These are phyloP conservation scores for Ophiocordyceps polyrhachis-furcata DNA, from an alignment of 2,329 filamentous ascomycete species.

Conservation along the genomic window DNA sequence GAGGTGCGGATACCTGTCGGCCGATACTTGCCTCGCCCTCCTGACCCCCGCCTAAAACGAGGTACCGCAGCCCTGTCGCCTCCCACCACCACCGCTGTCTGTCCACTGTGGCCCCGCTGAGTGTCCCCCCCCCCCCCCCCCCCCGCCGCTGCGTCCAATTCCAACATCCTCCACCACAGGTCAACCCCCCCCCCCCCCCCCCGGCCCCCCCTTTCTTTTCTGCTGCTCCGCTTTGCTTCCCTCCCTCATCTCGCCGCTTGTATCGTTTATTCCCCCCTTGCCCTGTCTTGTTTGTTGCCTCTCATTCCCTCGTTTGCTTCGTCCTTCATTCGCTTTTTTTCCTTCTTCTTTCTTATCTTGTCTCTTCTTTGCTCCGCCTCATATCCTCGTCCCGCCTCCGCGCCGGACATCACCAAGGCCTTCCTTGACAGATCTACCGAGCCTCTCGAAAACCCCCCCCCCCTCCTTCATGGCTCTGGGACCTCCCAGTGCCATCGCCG, in stretches of 20 bases:
- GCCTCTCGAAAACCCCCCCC: neutral
- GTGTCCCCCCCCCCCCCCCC: neutral
- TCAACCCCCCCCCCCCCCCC: neutral
- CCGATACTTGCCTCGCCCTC: neutral
- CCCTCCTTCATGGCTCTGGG: constrained; percentile 5
- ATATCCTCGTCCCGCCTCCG: too few relatives aligned
- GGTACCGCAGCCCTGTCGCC: neutral
- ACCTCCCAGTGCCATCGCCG: constrained; percentile 5
- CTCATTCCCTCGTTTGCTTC: constrained; percentile 11
- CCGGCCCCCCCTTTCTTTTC: constrained; percentile 3
- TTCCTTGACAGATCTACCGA: neutral
- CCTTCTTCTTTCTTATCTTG: constrained; percentile 8
- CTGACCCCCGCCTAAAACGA: neutral
- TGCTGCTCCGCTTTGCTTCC: constrained; percentile 1
- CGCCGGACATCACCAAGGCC: neutral
- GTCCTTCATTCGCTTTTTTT: constrained; percentile 6
- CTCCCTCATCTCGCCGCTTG: constrained; percentile 4
- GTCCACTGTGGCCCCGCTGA: too few relatives aligned
- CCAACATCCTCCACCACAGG: neutral
- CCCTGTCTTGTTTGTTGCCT: constrained; percentile 14
- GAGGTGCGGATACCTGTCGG: too few relatives aligned
- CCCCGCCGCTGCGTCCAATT: neutral
- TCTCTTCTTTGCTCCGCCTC: constrained; percentile 2
- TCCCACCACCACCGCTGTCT: too few relatives aligned
- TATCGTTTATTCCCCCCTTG: constrained; percentile 4